Conservation (phyloP, 1,284 basidiomycete species). For the Cryptococcus neoformans region DNA sequence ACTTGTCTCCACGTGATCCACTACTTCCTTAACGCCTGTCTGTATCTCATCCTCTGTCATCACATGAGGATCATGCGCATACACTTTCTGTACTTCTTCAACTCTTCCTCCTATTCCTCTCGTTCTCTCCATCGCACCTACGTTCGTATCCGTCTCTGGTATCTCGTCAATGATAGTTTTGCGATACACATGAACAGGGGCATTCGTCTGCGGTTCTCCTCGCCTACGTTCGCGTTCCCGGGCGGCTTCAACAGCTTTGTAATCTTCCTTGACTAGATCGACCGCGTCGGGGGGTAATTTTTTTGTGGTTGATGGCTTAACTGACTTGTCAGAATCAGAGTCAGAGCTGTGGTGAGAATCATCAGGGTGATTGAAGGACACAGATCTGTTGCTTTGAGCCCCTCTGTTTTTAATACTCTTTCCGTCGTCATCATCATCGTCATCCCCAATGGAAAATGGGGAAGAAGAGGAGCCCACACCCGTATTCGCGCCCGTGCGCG, state of each 20-base stretch:
- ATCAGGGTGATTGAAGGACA: too few species aligned
- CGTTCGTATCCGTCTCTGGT: background rate
- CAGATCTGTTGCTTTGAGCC: too few species aligned
- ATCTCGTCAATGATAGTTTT: constrained; percentile 16
- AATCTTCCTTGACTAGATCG: constrained; percentile 62
- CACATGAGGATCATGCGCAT: constrained; percentile 18
- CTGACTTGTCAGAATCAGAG: too few species aligned
- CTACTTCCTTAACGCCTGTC: constrained; percentile 21
- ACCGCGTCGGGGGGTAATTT: constrained; percentile 66
- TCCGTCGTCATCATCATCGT: constrained; percentile 42
- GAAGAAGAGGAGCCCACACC: constrained; percentile 1
- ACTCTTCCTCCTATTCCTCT: constrained; percentile 5
- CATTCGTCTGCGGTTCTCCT: constrained; percentile 41
- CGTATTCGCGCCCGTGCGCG: too few species aligned
- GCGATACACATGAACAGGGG: constrained; percentile 35
- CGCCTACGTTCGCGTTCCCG: constrained; percentile 25
- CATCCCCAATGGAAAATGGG: constrained; percentile 25
- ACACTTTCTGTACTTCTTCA: constrained; percentile 20
- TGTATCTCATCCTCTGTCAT: background rate
- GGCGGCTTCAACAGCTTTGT: constrained; percentile 43
- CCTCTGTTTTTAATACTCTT: background rate
- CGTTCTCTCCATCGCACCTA: background rate
- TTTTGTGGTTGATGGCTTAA: background rate
- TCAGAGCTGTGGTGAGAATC: too few species aligned
- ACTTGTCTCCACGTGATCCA: constrained; percentile 12